Percentiles rank a stretch among this genome's conserved stretches.
Conservation (phyloP, 345 rosid species). For the Eutrema heterophyllum region DNA sequence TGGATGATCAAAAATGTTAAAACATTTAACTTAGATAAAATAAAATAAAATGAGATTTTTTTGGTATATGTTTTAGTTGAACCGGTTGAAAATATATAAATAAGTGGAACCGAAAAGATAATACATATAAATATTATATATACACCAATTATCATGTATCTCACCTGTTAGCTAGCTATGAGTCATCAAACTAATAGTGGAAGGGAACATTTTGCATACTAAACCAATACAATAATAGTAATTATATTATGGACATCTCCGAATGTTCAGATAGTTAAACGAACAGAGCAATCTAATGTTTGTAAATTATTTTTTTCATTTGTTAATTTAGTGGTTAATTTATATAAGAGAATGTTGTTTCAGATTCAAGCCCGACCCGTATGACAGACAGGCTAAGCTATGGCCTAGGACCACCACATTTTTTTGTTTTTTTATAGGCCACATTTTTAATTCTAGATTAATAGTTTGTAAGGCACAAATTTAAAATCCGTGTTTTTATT, state of each 20-base stretch:
- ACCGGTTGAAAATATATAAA: neutral
- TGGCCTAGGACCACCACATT: too few relatives aligned
- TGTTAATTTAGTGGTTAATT: neutral
- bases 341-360: neutral
- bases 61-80: too few relatives aligned
- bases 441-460: too few relatives aligned
- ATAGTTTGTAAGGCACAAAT: too few relatives aligned
- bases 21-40: too few relatives aligned
- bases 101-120: neutral
- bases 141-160: neutral
- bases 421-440: too few relatives aligned
- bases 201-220: neutral
- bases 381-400: too few relatives aligned
- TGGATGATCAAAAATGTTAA: neutral
- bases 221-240: neutral
- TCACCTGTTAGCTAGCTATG: constrained; percentile 1
- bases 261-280: neutral
- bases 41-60: too few relatives aligned
- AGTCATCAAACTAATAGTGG: neutral
- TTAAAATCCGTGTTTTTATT: too few relatives aligned
- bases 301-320: neutral
- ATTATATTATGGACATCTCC: neutral
- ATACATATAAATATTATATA: neutral
- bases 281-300: neutral
- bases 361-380: neutral